Evolutionary conservation across 2,329 filamentous ascomycete genomes (phyloP), one percentile per base, ranked within the genome.

Genomic region (Cercospora berteroae): DNA sequence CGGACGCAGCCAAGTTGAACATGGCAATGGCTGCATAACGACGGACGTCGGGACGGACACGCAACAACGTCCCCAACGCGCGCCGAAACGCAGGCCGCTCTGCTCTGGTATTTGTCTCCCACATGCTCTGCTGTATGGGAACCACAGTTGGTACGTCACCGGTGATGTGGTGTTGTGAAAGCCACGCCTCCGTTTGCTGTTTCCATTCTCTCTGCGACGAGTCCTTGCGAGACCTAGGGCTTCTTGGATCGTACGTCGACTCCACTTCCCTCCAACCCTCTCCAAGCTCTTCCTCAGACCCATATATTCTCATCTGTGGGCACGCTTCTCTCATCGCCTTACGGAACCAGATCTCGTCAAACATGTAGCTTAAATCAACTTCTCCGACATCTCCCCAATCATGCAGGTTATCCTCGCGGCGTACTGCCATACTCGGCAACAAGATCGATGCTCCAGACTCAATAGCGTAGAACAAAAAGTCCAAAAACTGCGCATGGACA

Each of bases 401-500:
- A 16, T 25, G 50, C 31, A 66, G 50, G 6, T 66, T 10, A 18
- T 64, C 67, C 12, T 63, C 57, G 7, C 42, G 57, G 13, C 67
- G 64, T 12, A 58, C 31, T 18, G 67, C 67, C 56, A 66, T 69
- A 8, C 55, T 29, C 8, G 67, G 67, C 18, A 68, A 25, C 12
- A 68, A 16, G 18, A 68, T 66, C 4, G 65, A 64, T 80, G 82
- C 81, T 67, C 82, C 82, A 59, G 80, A 79, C 74, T 83, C 80
- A 27, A 84, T 83, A n/a, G 81, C 81, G 62, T 82, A 79, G 48
- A 81, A 78, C 13, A 84, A 73, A 70, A 82, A 84, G 62, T 79
- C 79, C 60, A 83, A 72, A 31, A 81, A 74, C 13, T 79, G 78
- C 67, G 82, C 82, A 63, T 81, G 79, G 20, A 83, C 79, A 62